Evolutionary conservation across 2,329 filamentous ascomycete genomes (phyloP).

Genomic region (Exophiala calicioides): DNA sequence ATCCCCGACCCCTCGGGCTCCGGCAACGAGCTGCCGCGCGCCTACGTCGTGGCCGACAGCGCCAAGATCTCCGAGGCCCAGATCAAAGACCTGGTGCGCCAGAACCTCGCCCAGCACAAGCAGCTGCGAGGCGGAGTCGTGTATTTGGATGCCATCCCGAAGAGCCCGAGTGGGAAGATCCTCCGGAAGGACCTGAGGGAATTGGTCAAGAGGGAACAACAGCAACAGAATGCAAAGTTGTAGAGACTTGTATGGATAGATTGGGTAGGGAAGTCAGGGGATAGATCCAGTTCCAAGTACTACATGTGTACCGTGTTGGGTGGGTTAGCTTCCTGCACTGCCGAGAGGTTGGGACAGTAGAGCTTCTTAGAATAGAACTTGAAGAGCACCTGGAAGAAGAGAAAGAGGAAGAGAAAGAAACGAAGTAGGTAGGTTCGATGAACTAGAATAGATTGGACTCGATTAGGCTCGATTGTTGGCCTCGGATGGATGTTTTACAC

Average conservation of each 20-base stretch:
- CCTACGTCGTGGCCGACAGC: constrained; percentile 44
- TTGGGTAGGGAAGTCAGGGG: no score
- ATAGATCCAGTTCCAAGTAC: no score
- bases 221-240: constrained; percentile 16
- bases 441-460: no score
- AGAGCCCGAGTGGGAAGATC: constrained; percentile 43
- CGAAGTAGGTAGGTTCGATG: no score
- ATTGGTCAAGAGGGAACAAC: constrained; percentile 29
- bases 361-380: no score
- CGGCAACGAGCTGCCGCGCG: constrained; percentile 45
- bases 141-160: constrained; percentile 40
- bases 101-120: constrained; percentile 37
- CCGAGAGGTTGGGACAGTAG: no score
- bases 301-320: no score
- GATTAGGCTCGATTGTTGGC: no score
- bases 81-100: constrained; percentile 37
- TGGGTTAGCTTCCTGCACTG: no score
- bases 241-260: constrained; percentile 15
- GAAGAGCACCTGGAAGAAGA: no score
- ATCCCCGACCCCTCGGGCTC: constrained; percentile 35
- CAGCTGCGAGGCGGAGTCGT: constrained; percentile 39
- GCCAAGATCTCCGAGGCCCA: constrained; percentile 33
- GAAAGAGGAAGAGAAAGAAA: no score
- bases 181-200: constrained; percentile 39
- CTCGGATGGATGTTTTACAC: no score